Conservation (phyloP, 176 grass and related monocot species). For the Juncus effusus region DNA sequence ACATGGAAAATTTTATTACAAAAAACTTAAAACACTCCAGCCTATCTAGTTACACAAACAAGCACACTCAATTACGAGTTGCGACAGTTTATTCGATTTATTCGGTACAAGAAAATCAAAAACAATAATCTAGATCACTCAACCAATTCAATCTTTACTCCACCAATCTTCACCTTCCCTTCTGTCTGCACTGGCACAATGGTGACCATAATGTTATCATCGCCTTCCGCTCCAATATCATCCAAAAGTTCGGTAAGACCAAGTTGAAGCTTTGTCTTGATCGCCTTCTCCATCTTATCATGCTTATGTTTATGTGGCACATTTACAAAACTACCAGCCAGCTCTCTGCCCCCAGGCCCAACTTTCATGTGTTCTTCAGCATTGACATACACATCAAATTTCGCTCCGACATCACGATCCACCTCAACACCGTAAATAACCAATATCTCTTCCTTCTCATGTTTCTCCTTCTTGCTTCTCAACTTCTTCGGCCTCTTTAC, state of each 20-base stretch:
- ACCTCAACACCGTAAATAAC: conserved; percentile 37
- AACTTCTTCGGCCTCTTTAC: conserved; percentile 37
- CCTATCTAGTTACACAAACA: too few species aligned
- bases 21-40: too few species aligned
- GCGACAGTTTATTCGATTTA: too few species aligned
- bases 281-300: conserved; percentile 25
- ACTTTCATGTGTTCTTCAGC: conserved; percentile 29
- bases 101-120: too few species aligned
- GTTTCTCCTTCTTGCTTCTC: conserved; percentile 34
- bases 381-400: conserved; percentile 55
- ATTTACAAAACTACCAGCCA: conserved; percentile 50
- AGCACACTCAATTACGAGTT: too few species aligned
- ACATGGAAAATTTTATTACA: too few species aligned
- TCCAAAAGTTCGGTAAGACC: conserved; percentile 45
- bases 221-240: conserved; percentile 38
- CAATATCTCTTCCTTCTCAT: conserved; percentile 44
- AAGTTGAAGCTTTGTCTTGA: conserved; percentile 40
- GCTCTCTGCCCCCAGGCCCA: conserved; percentile 25
- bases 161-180: conserved; percentile 42
- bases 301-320: conserved; percentile 44
- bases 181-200: conserved; percentile 28
- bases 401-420: conserved; percentile 31
- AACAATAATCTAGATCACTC: too few species aligned
- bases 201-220: conserved; percentile 41
- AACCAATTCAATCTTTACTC: conserved; percentile 23